phyloP scores from a whole-genome alignment of 225 moss, liverwort and hornwort genomes.

The Pseudoscleropodium purum region DNA sequence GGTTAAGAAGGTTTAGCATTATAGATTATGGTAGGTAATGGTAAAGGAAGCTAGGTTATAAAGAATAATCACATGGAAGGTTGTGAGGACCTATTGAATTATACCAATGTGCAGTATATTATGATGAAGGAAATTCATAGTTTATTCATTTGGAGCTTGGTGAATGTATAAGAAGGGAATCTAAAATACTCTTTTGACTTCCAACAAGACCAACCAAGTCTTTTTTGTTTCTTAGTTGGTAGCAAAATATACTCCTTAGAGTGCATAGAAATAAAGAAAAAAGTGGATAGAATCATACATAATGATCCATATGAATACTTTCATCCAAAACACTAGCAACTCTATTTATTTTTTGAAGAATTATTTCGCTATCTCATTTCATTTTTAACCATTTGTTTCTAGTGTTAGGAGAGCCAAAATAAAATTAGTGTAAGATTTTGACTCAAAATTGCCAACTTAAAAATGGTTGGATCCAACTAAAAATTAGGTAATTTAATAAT shows the following conservation, averaged over 20 bases:
- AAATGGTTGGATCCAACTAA: not conserved
- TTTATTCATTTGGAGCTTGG: not conserved
- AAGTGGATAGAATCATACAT: not conserved
- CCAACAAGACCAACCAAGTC: not conserved
- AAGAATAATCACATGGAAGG: not conserved
- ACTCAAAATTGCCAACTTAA: not conserved
- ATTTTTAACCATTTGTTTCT: not conserved
- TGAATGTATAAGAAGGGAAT: not conserved
- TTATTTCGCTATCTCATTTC: not conserved
- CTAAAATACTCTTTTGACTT: not conserved
- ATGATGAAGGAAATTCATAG: not conserved
- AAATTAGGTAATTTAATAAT: not conserved
- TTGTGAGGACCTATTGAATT: not conserved
- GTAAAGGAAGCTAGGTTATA: not conserved
- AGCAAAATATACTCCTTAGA: not conserved
- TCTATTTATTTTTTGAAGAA: not conserved
- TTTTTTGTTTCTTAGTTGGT: not conserved
- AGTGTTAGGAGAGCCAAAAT: not conserved
- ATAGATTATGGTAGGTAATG: not conserved
- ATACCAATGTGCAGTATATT: no score
- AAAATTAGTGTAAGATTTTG: fast-evolving
- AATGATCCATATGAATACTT: not conserved
- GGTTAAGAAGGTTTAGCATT: not conserved
- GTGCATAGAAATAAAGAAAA: not conserved
- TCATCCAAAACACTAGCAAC: not conserved